phyloP scores from a whole-genome alignment of 257 asterid genomes.

The Solanum lycopersicoides region DNA sequence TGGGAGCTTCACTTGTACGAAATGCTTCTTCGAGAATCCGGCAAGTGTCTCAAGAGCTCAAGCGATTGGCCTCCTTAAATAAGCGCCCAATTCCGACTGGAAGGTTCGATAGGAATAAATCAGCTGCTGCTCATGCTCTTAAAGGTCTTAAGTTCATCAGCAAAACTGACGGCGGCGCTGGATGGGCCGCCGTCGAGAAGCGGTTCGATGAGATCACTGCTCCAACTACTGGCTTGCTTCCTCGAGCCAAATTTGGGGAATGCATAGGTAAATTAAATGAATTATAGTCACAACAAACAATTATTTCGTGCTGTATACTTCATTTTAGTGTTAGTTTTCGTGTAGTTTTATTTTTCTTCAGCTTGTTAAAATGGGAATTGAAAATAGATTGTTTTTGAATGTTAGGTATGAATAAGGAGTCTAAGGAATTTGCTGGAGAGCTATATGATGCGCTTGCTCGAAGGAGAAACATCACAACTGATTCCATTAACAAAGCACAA shows the following conservation, averaged over 20 bases:
- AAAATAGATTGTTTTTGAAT: neutral
- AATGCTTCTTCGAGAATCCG: constrained; percentile 54
- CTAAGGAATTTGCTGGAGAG: constrained; percentile 66
- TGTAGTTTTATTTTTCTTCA: neutral
- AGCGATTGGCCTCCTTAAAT: constrained; percentile 39
- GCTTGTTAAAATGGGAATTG: neutral
- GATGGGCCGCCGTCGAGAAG: constrained; percentile 68
- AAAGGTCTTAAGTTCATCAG: constrained; percentile 78
- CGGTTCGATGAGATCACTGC: constrained; percentile 51
- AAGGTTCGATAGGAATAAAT: constrained; percentile 16
- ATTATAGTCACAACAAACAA: neutral
- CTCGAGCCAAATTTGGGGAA: constrained; percentile 61
- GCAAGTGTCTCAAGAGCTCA: constrained; percentile 69
- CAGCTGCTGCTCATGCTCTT: constrained; percentile 70
- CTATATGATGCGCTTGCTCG: constrained; percentile 69
- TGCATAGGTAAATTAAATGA: constrained; percentile 56
- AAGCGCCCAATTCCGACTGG: neutral
- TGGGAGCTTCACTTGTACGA: constrained; percentile 35
- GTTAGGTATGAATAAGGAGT: constrained; percentile 76
- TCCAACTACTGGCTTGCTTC: constrained; percentile 42
- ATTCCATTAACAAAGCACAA: constrained; percentile 43
- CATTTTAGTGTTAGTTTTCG: neutral
- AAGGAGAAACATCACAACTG: constrained; percentile 48
- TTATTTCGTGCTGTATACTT: constrained; percentile 1
- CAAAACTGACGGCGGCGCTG: constrained; percentile 63